Base-by-base conservation (phyloP, 2,329 filamentous ascomycete genomes). In the Fonsecaea multimorphosa region DNA sequence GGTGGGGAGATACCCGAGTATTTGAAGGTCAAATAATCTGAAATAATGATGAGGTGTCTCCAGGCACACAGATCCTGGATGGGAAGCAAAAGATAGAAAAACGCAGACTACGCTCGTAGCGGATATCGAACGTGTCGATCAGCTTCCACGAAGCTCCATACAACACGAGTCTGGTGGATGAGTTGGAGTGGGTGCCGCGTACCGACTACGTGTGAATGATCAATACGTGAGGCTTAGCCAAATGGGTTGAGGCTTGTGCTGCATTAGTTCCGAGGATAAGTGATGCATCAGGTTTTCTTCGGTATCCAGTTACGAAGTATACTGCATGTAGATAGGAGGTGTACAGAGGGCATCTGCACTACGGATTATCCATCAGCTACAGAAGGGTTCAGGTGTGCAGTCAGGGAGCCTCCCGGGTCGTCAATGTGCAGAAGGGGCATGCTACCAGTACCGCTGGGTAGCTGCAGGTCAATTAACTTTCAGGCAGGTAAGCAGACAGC, bases 81-180 rank as follows among this genome's bases (percentile, higher is more conserved):
- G 27, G 19, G 19, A 14, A 49, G 40, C 40, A 49, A 27, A 29
- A 53, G 58, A 60, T 60, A 29, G 58, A 60, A 54, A 36, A 60
- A 19, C 4, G 9, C 27, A 24, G 32, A 60, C 58, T 46, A 60
- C 14, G n/a, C 58, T 49, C 31, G 9, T 38, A 24, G 11, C 38
- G 58, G 58, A 38, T 51, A 53, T 60, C 9, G 32, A 27, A 29
- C 49, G 58, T 60, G 58, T 60, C 58, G 58, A 60, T 60, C 58
- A 34, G 46, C 22, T 60, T 60, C 58, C 27, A 53, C 46, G 32
- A 36, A 38, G 19, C 29, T 60, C 58, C 44, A 49, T 40, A 36
- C 51, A 14, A 32, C 16, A 19, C 27, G 40, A 31, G n/a, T 58
- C 27, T 31, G n/a, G n/a, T 34, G 49, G n/a, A 29, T 29, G 44